Base-by-base conservation (phyloP, 148 eudicot species). In the Rhododendron vialii region DNA sequence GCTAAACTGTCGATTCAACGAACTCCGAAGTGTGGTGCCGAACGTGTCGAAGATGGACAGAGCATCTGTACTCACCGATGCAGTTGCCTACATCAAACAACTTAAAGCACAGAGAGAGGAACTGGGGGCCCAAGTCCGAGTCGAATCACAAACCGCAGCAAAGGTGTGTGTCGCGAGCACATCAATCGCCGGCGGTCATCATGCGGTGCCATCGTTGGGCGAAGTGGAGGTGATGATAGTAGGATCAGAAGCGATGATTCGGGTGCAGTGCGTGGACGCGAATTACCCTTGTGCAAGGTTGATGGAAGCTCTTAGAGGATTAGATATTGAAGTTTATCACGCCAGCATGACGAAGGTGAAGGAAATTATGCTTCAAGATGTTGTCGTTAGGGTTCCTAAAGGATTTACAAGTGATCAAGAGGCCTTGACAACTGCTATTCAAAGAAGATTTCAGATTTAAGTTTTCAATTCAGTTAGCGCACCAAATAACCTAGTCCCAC, bases 41-140 rank as follows among this genome's bases (percentile, higher is more conserved):
- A 93, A 47, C 12, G 50, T 47, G 50, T 47, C 50, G 50, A 86
- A 59, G 77, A 93, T 93, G 95, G 94, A 94, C 84, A 93, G 90
- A 76, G 96, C 96, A 1, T 94, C 96, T 17, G 61, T 94, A 10
- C 89, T 94, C 1, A 86, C 87, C 1, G 96, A 94, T 69, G 96
- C 96, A 1, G 91, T 94, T 0, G 45, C 90, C 0, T 91, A 94
- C 85, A 93, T 94, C 76, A 92, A 88, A 2, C 92, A 91, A 47
- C 50, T 47, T 13, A 89, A 87, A 48, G 61, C 88, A 3, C 80
- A 84, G 82, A 69, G 89, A 1, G 57, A 67, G 2, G 61, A 47
- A 10, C 50, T 84, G 17, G 89, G 48, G 22, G 41, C 26, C 17
- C 15, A n/a, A 7, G 24, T 12, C 13, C 7, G 2, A 81, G 35